phyloP scores from a whole-genome alignment of 1,284 basidiomycete species.

The Schizophyllum amplum region DNA sequence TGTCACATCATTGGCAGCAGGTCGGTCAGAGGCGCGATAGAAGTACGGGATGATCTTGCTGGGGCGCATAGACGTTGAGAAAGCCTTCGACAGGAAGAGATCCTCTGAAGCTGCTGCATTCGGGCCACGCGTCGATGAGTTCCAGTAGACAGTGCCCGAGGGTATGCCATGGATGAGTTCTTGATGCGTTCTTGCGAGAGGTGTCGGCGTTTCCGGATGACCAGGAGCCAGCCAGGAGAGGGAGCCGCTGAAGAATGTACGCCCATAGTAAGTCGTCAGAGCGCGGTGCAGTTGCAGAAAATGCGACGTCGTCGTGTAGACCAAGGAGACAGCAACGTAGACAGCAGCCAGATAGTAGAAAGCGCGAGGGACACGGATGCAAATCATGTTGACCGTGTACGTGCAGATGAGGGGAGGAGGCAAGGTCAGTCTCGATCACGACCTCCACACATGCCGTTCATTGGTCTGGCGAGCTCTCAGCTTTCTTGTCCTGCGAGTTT shows the following conservation, averaged over 20 bases:
- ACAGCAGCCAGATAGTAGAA: background rate
- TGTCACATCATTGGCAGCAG: slow-evolving; percentile 63
- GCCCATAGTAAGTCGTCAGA: background rate
- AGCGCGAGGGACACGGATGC: background rate
- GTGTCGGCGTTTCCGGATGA: background rate
- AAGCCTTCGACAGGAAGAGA: slow-evolving; percentile 57
- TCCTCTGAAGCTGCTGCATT: slow-evolving; percentile 23
- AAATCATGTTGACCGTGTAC: background rate
- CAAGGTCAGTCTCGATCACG: too few species aligned
- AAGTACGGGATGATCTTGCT: slow-evolving; percentile 74
- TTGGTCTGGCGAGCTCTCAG: too few species aligned
- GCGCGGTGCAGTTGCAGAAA: background rate
- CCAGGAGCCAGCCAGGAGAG: background rate
- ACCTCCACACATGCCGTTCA: too few species aligned
- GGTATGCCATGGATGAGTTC: background rate
- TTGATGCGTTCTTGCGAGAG: background rate
- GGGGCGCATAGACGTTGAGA: slow-evolving; percentile 59
- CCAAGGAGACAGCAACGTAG: background rate
- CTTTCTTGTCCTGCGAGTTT: too few species aligned
- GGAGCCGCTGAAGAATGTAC: background rate
- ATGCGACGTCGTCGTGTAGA: background rate
- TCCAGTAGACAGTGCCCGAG: slow-evolving; percentile 16
- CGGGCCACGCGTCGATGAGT: slow-evolving; percentile 17
- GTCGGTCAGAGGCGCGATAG: slow-evolving; percentile 48
- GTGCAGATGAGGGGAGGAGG: background rate